phyloP scores from a whole-genome alignment of 208 protist genomes.

The Trypanosoma platydactyli region DNA sequence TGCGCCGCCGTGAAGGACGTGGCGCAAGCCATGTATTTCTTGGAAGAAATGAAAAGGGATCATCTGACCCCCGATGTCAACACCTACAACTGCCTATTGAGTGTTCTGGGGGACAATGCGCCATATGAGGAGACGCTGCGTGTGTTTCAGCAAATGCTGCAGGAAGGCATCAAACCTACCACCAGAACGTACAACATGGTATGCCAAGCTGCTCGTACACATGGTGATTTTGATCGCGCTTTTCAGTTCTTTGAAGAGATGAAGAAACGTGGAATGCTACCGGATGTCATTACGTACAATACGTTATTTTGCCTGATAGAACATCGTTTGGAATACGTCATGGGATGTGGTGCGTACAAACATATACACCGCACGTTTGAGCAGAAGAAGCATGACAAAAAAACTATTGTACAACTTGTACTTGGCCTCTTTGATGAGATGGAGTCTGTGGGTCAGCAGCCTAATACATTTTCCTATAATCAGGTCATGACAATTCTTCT shows the following conservation, averaged over 20 bases:
- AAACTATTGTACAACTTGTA: constrained; percentile 66
- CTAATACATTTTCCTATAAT: constrained; percentile 92
- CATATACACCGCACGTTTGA: constrained; percentile 49
- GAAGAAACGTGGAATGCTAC: constrained; percentile 81
- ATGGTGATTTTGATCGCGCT: constrained; percentile 85
- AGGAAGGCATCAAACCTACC: constrained; percentile 50
- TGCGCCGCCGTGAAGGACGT: constrained; percentile 86
- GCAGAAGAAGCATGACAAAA: constrained; percentile 54
- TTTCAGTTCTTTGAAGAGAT: constrained; percentile 93
- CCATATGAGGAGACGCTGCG: constrained; percentile 83
- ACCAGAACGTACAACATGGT: constrained; percentile 91
- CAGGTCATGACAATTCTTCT: constrained; percentile 62
- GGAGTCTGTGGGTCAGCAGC: constrained; percentile 56
- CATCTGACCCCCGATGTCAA: constrained; percentile 68
- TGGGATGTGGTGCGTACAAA: constrained; percentile 44
- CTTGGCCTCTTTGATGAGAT: constrained; percentile 81
- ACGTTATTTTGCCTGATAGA: constrained; percentile 79
- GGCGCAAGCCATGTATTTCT: constrained; percentile 82
- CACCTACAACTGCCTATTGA: constrained; percentile 93
- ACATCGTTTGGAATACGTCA: constrained; percentile 82
- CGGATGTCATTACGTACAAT: constrained; percentile 92
- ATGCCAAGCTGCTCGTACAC: constrained; percentile 59
- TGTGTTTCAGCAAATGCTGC: constrained; percentile 76
- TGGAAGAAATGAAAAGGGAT: constrained; percentile 90
- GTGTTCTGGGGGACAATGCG: constrained; percentile 72